Percentiles rank a stretch among this genome's conserved stretches.
Conservation (phyloP, 2,329 filamentous ascomycete species). For the Ceratocystis papillata region DNA sequence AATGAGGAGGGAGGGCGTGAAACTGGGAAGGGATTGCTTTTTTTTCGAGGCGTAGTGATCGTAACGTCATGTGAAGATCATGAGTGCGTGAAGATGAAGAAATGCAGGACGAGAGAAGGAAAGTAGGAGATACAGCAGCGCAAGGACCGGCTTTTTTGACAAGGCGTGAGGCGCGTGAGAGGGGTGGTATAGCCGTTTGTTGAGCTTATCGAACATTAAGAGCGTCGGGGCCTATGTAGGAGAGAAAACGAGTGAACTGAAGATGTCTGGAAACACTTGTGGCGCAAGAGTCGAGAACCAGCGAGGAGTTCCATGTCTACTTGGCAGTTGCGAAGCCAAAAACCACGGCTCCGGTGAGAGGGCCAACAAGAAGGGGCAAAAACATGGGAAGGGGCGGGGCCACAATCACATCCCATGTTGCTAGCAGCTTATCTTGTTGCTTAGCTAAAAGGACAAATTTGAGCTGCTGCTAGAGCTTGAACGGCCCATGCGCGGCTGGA, state of each 20-base stretch:
- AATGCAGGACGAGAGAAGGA: background rate
- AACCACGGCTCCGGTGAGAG: background rate
- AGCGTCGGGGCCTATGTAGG: background rate
- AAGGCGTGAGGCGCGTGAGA: background rate
- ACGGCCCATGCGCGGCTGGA: slow-evolving; percentile 21
- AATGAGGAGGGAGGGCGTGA: background rate
- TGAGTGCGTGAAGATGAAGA: background rate
- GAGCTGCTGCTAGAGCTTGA: slow-evolving; percentile 41
- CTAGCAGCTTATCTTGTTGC: background rate
- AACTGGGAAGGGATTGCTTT: background rate
- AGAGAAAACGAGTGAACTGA: background rate
- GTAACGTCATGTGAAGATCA: slow-evolving; percentile 7
- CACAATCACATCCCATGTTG: background rate
- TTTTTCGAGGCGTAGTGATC: slow-evolving; percentile 9
- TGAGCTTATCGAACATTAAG: background rate
- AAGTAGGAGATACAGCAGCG: background rate
- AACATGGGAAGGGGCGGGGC: background rate
- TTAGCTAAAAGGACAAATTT: slow-evolving; percentile 48
- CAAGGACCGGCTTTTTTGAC: background rate
- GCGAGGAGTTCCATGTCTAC: background rate
- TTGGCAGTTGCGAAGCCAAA: background rate
- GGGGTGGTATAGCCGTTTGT: background rate
- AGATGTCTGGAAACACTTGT: background rate
- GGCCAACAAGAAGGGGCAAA: background rate
- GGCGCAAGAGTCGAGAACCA: background rate